These are phyloP conservation scores for Melanomma pulvis-pyrius DNA, from an alignment of 495 filamentous ascomycete species.

Conservation along the genomic window DNA sequence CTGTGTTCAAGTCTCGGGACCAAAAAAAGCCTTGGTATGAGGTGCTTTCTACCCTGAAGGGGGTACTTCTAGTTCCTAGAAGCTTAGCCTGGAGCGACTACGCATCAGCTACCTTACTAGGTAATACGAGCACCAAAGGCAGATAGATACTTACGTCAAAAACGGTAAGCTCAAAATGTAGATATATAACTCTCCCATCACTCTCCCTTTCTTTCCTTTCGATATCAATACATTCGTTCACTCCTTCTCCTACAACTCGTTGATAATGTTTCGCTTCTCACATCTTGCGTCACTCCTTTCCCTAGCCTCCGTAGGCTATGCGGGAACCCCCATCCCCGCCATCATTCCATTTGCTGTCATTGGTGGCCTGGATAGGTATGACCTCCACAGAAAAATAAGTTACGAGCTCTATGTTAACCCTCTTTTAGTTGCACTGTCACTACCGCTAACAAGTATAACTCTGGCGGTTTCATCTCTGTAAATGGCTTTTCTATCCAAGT, in stretches of 20 bases:
- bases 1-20: conserved; percentile 6
- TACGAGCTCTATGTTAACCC: neutral
- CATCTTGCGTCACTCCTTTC: conserved; percentile 13
- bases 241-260: neutral
- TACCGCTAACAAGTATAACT: conserved; percentile 41
- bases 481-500: conserved; percentile 47
- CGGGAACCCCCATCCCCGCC: conserved; percentile 21
- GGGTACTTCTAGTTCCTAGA: conserved; percentile 1
- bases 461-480: conserved; percentile 47
- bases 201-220: neutral
- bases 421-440: conserved; percentile 10
- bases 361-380: conserved; percentile 25
- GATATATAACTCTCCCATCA: conserved; percentile 9
- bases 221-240: neutral
- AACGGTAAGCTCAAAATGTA: neutral
- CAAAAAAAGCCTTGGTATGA: neutral
- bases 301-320: conserved; percentile 7
- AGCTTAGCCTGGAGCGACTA: neutral
- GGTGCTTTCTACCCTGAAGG: neutral
- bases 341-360: conserved; percentile 25
- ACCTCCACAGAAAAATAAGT: neutral
- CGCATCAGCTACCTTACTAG: neutral
- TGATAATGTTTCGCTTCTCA: conserved; percentile 18
- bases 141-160: neutral
- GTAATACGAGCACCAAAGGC: neutral